phyloP scores from a whole-genome alignment of 2,329 filamentous ascomycete genomes.

The Penicillium sp. region DNA sequence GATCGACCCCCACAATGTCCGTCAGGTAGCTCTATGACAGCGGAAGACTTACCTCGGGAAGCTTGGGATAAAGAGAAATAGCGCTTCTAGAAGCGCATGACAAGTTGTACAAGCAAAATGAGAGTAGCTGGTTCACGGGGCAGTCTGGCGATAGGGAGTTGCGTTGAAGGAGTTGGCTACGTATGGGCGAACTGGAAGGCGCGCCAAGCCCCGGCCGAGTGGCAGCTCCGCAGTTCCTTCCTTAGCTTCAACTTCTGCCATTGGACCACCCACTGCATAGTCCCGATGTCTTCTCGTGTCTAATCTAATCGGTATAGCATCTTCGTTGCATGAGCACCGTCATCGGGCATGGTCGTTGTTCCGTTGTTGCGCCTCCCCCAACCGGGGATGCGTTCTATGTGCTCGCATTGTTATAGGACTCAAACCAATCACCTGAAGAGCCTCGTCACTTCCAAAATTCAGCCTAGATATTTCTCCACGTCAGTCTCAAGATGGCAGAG shows the following conservation, averaged over 20 bases:
- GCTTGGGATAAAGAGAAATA: conserved; percentile 4
- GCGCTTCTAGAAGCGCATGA: conserved; percentile 8
- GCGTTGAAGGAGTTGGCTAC: conserved; percentile 12
- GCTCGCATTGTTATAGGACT: conserved; percentile 17
- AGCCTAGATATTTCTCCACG: conserved; percentile 28
- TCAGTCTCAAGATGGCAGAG: conserved; percentile 21
- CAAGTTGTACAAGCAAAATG: not conserved
- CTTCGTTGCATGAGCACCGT: conserved; percentile 8
- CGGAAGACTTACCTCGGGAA: conserved; percentile 18
- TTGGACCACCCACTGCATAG: not conserved
- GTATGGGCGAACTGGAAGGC: conserved; percentile 20
- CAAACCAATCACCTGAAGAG: conserved; percentile 9
- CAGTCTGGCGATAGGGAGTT: conserved; percentile 1
- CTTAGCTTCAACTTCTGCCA: conserved; percentile 2
- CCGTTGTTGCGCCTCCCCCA: conserved; percentile 30
- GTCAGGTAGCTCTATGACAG: conserved; percentile 14
- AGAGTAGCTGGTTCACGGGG: conserved; percentile 1
- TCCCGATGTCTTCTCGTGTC: conserved; percentile 2
- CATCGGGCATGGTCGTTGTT: conserved; percentile 30
- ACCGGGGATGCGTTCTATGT: conserved; percentile 23
- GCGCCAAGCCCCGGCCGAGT: conserved; percentile 20
- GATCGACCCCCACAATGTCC: conserved; percentile 20
- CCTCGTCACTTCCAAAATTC: not conserved
- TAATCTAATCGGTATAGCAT: conserved; percentile 2
- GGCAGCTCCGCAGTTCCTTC: conserved; percentile 18